phyloP scores from a whole-genome alignment of 257 asterid species.

The Voacanga thouarsii region DNA sequence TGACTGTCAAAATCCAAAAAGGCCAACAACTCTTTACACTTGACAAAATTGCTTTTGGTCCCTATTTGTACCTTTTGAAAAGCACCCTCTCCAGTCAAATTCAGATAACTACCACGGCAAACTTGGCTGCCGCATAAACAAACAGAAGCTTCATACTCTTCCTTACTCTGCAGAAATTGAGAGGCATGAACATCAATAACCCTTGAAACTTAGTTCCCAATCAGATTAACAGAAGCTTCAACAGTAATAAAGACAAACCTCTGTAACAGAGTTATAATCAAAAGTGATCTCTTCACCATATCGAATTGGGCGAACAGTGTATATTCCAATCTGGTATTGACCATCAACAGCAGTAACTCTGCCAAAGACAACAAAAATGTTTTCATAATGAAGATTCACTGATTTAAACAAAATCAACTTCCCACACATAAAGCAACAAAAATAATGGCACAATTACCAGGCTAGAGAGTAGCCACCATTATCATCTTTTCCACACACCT shows the following conservation, averaged over 20 bases:
- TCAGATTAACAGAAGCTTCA: slow-evolving; percentile 14
- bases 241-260: slow-evolving; percentile 52
- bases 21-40: slow-evolving; percentile 1
- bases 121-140: slow-evolving; percentile 98
- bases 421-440: background rate
- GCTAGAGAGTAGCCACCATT: background rate
- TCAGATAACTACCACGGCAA: slow-evolving; percentile 96
- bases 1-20: background rate
- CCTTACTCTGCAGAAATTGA: slow-evolving; percentile 69
- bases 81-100: slow-evolving; percentile 97
- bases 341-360: slow-evolving; percentile 99
- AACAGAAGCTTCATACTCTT: slow-evolving; percentile 98
- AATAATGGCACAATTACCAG: background rate
- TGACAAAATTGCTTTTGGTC: slow-evolving; percentile 13
- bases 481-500: background rate
- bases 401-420: background rate
- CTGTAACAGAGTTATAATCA: slow-evolving; percentile 97
- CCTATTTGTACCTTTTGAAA: slow-evolving; percentile 64
- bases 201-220: slow-evolving; percentile 11
- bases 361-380: slow-evolving; percentile 16
- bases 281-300: slow-evolving; percentile 96
- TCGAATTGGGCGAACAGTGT: slow-evolving; percentile 84
- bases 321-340: slow-evolving; percentile 97
- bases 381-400: background rate
- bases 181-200: slow-evolving; percentile 13